Evolutionary conservation across 192 early-diverging fungal species (phyloP).

Genomic region (Coemansia brasiliensis): DNA sequence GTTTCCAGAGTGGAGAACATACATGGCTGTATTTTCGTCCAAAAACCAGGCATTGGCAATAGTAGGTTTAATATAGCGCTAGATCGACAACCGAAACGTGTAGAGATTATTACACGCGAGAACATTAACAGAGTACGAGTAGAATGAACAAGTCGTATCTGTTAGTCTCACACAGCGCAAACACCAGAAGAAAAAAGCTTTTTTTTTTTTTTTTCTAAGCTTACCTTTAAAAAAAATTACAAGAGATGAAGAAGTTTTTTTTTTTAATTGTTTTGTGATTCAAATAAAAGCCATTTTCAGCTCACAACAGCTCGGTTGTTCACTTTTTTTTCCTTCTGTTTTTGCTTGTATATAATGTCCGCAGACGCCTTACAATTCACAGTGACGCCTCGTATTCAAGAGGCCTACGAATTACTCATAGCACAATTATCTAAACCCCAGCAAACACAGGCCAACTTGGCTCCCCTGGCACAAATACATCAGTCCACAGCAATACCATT

Average conservation of each 20-base stretch:
- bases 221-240: neutral
- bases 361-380: slow-evolving; percentile 7
- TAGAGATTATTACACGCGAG: slow-evolving; percentile 2
- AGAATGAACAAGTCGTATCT: slow-evolving; percentile 16
- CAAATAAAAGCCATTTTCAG: neutral
- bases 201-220: neutral
- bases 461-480: neutral
- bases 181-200: neutral
- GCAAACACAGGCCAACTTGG: neutral
- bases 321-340: neutral
- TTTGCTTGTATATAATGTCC: neutral
- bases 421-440: neutral
- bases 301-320: neutral
- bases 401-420: slow-evolving; percentile 19
- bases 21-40: slow-evolving; percentile 15
- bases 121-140: slow-evolving; percentile 17
- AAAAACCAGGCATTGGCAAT: slow-evolving; percentile 48
- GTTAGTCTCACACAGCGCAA: slow-evolving; percentile 13
- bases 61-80: slow-evolving; percentile 17
- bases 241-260: slow-evolving; percentile 5
- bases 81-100: slow-evolving; percentile 26
- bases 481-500: slow-evolving; percentile 14
- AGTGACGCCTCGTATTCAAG: slow-evolving; percentile 23
- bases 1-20: slow-evolving; percentile 30
- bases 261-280: slow-evolving; percentile 1